A percentile compares a stretch with the other conserved stretches of the same genome.
phyloP scores from a whole-genome alignment of 495 filamentous ascomycete species.

The Copromyces sp. region DNA sequence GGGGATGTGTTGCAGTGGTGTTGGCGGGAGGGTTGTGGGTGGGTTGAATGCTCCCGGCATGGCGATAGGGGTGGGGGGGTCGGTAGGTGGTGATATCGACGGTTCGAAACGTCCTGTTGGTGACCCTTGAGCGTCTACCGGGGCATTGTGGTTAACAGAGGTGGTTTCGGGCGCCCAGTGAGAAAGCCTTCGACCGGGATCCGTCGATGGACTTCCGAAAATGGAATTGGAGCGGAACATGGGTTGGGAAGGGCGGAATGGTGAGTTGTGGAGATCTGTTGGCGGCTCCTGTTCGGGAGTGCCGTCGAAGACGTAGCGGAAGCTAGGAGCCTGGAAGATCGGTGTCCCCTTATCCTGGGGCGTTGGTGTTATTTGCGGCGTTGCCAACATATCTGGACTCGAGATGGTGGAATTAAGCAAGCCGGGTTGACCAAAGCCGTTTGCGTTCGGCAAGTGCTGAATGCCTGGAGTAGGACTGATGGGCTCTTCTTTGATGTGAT shows the following conservation, averaged over 20 bases:
- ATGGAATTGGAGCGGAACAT: conserved; percentile 48
- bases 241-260: conserved; percentile 13
- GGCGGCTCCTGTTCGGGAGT: conserved; percentile 30
- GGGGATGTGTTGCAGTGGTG: not conserved
- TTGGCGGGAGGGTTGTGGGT: not conserved
- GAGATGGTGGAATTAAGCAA: not conserved
- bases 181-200: conserved; percentile 40
- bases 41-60: not conserved
- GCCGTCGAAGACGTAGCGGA: conserved; percentile 42
- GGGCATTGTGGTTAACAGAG: conserved; percentile 11
- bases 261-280: conserved; percentile 17
- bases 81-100: not conserved
- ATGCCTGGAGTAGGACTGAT: not conserved
- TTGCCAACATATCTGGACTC: not conserved
- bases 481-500: conserved; percentile 48
- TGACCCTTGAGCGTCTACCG: not conserved
- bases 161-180: conserved; percentile 43
- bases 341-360: not conserved
- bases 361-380: not conserved
- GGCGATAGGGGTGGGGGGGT: not conserved
- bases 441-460: not conserved
- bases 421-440: not conserved
- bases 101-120: not conserved
- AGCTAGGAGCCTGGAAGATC: conserved; percentile 9
- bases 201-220: conserved; percentile 39